These are phyloP conservation scores for Populus pruinosa DNA, from an alignment of 345 rosid genomes.

Conservation along the genomic window DNA sequence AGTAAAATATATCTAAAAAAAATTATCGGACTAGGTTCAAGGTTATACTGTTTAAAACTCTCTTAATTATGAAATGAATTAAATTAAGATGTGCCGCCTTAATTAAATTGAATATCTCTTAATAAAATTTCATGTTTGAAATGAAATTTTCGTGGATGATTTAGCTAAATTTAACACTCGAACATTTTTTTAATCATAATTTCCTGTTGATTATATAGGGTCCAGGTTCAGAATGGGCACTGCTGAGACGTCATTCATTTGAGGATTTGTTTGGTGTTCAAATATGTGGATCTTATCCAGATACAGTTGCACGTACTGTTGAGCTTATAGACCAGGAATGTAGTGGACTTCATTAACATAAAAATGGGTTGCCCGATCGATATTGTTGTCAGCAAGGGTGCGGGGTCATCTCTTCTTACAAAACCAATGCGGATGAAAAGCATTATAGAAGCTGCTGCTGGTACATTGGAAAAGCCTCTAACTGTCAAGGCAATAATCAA, in stretches of 20 bases:
- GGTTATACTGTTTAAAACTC: no score
- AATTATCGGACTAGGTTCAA: no score
- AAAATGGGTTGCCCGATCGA: slow-evolving; percentile 99
- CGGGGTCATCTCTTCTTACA: slow-evolving; percentile 87
- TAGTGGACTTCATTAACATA: slow-evolving; percentile 83
- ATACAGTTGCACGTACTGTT: slow-evolving; percentile 57
- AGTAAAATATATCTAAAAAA: no score
- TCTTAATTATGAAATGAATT: no score
- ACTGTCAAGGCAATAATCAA: slow-evolving; percentile 68
- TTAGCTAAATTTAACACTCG: background rate
- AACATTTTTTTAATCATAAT: background rate
- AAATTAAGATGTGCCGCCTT: no score
- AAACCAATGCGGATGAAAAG: slow-evolving; percentile 80
- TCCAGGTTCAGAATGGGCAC: slow-evolving; percentile 99
- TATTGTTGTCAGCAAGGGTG: slow-evolving; percentile 83
- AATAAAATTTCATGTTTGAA: no score
- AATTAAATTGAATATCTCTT: no score
- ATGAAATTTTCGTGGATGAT: slow-evolving; percentile 5
- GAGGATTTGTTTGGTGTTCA: slow-evolving; percentile 97
- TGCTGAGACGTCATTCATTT: slow-evolving; percentile 78
- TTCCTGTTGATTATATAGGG: slow-evolving; percentile 44
- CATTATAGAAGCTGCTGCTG: slow-evolving; percentile 61
- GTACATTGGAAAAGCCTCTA: slow-evolving; percentile 47
- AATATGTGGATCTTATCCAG: slow-evolving; percentile 81
- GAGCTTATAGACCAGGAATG: slow-evolving; percentile 86